Base-by-base conservation (phyloP, 2,329 filamentous ascomycete genomes). In the Achaetomium macrosporum region DNA sequence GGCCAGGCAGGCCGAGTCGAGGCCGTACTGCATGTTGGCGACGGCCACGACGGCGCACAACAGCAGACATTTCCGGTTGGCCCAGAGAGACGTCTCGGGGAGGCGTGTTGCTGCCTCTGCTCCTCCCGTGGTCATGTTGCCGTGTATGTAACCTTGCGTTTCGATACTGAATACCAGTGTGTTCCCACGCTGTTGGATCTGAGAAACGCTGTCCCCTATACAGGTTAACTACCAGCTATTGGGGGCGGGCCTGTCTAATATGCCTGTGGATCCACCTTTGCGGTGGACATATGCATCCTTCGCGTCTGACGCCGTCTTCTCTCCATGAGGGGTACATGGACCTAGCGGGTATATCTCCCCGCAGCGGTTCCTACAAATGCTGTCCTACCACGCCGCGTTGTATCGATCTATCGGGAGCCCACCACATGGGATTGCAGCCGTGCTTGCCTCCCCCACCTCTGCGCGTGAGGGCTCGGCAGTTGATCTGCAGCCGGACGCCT, bases 11-110 rank as follows among this genome's bases (percentile, higher is more conserved):
- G 72, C 70, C 11, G 69, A 73, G 61, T 78, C 75, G 6, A 78
- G 69, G 2, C 75, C 75, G 61, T 78, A 79, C 58, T 79, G 75
- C 69, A 77, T 75, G 55, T 74, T 77, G 5, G 74, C 73, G 30
- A 74, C 66, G 5, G 74, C 71, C 8, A 77, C 72, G 13, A 71
- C 65, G 43, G 68, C 70, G 61, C 74, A 76, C 54, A 76, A 72
- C 10, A 68, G 40, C 12, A 77, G 65, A 52, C 74, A 76, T 69
- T 73, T 76, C 48, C 68, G 56, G 55, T 76, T 70, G 17, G 63
- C 62, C 67, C 67, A 70, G 19, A 69, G 61, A 17, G 68, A 69
- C 9, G 65, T 69, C 50, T 69, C 66, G 15, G 63, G 61, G 39
- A 67, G 57, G 16, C 63, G 50, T 16, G 30, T 25, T 11, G 9